These are phyloP conservation scores for Anthostomella pinea DNA, from an alignment of 2,329 filamentous ascomycete species.

Conservation along the genomic window DNA sequence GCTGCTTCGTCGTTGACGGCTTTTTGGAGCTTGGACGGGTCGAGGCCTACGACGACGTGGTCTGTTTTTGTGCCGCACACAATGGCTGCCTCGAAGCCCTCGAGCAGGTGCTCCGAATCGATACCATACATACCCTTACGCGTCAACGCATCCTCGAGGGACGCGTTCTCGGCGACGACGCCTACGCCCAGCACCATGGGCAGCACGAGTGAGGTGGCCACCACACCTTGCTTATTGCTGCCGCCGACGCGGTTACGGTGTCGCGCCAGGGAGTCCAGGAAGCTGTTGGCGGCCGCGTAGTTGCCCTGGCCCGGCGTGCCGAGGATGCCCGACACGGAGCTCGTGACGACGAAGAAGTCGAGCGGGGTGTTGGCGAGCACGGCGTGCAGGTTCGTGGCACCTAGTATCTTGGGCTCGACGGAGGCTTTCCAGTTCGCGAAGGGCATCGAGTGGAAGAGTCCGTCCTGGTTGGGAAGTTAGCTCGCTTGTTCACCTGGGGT, in stretches of 20 bases:
- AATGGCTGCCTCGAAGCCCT: constrained; percentile 25
- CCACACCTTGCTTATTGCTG: too few relatives aligned
- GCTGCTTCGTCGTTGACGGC: constrained; percentile 9
- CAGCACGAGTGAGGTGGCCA: constrained; percentile 18
- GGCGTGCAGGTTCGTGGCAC: constrained; percentile 12
- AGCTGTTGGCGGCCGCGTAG: constrained; percentile 23
- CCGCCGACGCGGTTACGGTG: constrained; percentile 8
- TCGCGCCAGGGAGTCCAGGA: constrained; percentile 20
- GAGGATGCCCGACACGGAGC: constrained; percentile 20
- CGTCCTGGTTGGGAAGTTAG: too few relatives aligned
- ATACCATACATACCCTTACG: constrained; percentile 30
- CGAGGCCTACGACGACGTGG: constrained; percentile 15
- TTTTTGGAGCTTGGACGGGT: constrained; percentile 10
- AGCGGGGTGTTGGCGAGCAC: constrained; percentile 9
- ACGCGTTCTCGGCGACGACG: constrained; percentile 13
- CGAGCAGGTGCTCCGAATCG: constrained; percentile 23
- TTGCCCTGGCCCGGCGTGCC: constrained; percentile 21
- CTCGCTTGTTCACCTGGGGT: too few relatives aligned
- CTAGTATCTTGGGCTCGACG: constrained; percentile 15
- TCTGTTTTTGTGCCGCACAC: neutral
- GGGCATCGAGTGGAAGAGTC: constrained; percentile 14
- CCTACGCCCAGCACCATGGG: constrained; percentile 23
- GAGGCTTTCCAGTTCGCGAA: constrained; percentile 5
- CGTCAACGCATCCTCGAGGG: constrained; percentile 19
- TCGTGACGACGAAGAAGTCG: constrained; percentile 27